Percentiles rank a stretch among this genome's conserved stretches.
These are phyloP conservation scores for Stachybotrys elegans DNA, from an alignment of 2,329 filamentous ascomycete genomes.

Conservation along the genomic window DNA sequence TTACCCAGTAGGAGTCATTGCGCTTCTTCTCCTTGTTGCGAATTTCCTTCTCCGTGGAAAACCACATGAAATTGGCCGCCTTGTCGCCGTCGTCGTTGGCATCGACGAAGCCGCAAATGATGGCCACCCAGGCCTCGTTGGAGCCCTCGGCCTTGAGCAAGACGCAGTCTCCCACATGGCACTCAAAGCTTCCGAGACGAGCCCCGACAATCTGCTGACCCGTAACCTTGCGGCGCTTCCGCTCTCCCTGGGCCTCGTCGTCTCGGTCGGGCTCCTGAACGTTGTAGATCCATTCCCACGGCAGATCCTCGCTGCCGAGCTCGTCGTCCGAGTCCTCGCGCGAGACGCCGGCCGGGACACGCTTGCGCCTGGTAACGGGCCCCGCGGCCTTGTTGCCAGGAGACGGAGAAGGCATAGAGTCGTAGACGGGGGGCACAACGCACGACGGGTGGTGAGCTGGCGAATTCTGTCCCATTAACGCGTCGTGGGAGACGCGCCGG, in stretches of 20 bases:
- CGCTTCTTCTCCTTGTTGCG: constrained; percentile 78
- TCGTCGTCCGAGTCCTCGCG: constrained; percentile 88
- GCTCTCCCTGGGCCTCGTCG: constrained; percentile 22
- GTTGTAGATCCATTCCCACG: constrained; percentile 76
- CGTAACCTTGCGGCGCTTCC: constrained; percentile 28
- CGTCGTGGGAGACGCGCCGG: background rate
- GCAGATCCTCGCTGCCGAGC: constrained; percentile 64
- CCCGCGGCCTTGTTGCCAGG: constrained; percentile 12
- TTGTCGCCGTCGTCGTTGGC: constrained; percentile 62
- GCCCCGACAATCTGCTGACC: constrained; percentile 67
- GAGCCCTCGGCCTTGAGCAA: constrained; percentile 82
- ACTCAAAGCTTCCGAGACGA: constrained; percentile 75
- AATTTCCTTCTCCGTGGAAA: constrained; percentile 86
- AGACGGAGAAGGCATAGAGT: constrained; percentile 18
- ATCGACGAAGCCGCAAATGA: constrained; percentile 78
- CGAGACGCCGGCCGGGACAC: constrained; percentile 46
- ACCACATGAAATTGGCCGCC: constrained; percentile 91
- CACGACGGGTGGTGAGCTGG: background rate
- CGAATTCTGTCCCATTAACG: background rate
- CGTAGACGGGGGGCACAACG: constrained; percentile 3
- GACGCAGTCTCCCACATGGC: constrained; percentile 75
- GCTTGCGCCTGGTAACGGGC: constrained; percentile 13
- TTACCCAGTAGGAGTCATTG: constrained; percentile 67
- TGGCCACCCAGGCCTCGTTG: constrained; percentile 87
- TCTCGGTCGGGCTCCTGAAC: constrained; percentile 23